Base-by-base conservation (phyloP, 2,329 filamentous ascomycete genomes). In the Didymella arachidicola region DNA sequence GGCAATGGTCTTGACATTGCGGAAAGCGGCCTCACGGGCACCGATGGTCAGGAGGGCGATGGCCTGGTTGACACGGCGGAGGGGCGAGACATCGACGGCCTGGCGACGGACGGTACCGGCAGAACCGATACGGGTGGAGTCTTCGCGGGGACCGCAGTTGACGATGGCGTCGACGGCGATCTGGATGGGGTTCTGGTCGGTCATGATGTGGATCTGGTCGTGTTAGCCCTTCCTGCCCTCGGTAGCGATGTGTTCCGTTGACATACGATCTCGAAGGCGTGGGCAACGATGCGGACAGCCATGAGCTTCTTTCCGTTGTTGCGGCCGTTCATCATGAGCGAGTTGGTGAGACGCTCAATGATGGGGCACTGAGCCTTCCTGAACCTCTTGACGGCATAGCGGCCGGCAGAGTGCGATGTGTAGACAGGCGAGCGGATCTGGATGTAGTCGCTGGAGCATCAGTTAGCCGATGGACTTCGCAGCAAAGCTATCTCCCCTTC, bases 241-340 rank as follows among this genome's bases (percentile, higher is more conserved):
- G 14, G 14, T 32, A 14, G 12, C 27, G 18, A 34, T 25, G 25
- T 10, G 7, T 36, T 19, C 34, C 22, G 27, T 36, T 38, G 22
- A 90, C 92, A 82, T 90, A 97, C 94, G 82, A 99, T 99, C 88
- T 99, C 96, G 84, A 99, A 99, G 77, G 94, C 84, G 87, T 99
- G 95, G 75, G 93, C 93, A 78, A 99, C 93, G 76, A 99, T 99
- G 84, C 95, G 93, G 82, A 98, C 94, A 80, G 95, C 96, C 93
- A 96, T 97, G 80, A 98, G 89, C 92, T 99, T 99, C 91, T 99
- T 99, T 84, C 95, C 95, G 91, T 97, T 99, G 92, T 99, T 99
- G 85, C 95, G 95, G 84, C 95, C 95, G 90, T 99, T 97, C 94
- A 98, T 98, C 96, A 99, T 99, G 82, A 99, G 90, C 62, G 95